These are phyloP conservation scores for Salix purpurea DNA, from an alignment of 345 rosid species.

Conservation along the genomic window DNA sequence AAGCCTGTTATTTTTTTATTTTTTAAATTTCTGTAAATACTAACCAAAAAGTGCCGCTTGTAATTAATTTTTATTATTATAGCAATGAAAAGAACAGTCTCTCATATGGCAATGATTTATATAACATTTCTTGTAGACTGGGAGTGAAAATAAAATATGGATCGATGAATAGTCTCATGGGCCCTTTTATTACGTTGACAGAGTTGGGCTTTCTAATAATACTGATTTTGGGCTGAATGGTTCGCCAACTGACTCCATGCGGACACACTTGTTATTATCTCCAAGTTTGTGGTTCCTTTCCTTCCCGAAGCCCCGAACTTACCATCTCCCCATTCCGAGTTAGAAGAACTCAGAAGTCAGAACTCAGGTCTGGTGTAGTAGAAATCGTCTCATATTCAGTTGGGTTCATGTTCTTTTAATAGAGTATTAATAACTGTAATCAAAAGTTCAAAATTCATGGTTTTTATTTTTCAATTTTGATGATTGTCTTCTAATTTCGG, in stretches of 20 bases:
- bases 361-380: neutral
- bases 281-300: neutral
- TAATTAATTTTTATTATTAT: no score
- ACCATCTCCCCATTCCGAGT: neutral
- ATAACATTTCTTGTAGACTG: no score
- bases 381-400: neutral
- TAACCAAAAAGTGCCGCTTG: no score
- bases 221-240: neutral
- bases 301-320: neutral
- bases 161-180: neutral
- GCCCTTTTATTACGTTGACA: neutral
- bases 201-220: neutral
- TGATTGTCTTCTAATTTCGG: neutral
- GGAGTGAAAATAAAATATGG: neutral
- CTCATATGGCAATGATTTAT: no score
- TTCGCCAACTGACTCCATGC: neutral
- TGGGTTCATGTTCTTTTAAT: neutral
- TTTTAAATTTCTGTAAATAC: no score
- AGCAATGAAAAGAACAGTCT: no score
- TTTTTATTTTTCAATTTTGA: neutral
- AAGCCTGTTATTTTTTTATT: no score
- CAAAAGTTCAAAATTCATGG: neutral
- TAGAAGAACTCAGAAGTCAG: neutral
- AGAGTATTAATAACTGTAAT: neutral
- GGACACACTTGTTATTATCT: neutral